Evolutionary conservation across 163 green algal species (phyloP).

Genomic region (Coccomyxa subellipsoidea): DNA sequence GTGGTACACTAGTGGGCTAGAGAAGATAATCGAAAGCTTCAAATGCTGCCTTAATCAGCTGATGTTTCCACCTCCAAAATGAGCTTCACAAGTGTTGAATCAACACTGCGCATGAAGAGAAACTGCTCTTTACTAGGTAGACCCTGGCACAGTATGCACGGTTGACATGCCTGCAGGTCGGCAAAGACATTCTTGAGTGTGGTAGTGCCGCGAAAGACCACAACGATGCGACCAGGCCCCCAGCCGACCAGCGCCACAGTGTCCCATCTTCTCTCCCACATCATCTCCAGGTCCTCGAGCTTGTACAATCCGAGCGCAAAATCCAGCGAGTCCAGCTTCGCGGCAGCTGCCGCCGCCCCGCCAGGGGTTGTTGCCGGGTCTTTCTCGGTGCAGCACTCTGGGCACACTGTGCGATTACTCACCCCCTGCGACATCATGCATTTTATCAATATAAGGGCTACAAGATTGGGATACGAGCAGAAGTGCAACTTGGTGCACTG

Average conservation of each 20-base stretch:
- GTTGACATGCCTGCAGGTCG: conserved; percentile 40
- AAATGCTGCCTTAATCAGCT: too few species aligned
- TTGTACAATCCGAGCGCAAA: neutral
- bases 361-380: neutral
- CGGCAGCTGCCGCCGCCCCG: neutral
- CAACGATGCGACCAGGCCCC: conserved; percentile 29
- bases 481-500: too few species aligned
- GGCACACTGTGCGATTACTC: neutral
- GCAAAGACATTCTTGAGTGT: conserved; percentile 45
- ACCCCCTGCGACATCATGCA: neutral
- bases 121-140: too few species aligned
- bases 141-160: too few species aligned
- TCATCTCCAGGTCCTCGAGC: conserved; percentile 18
- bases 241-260: conserved; percentile 53
- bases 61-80: too few species aligned
- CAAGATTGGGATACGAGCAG: too few species aligned
- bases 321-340: neutral
- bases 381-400: neutral
- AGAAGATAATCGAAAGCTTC: too few species aligned
- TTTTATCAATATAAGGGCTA: too few species aligned
- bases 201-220: conserved; percentile 53
- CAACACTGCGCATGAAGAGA: too few species aligned
- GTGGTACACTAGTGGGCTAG: too few species aligned
- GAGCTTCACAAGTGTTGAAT: too few species aligned
- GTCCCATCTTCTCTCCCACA: conserved; percentile 41